phyloP scores from a whole-genome alignment of 2,329 filamentous ascomycete genomes.

The Westerdykella ornata region DNA sequence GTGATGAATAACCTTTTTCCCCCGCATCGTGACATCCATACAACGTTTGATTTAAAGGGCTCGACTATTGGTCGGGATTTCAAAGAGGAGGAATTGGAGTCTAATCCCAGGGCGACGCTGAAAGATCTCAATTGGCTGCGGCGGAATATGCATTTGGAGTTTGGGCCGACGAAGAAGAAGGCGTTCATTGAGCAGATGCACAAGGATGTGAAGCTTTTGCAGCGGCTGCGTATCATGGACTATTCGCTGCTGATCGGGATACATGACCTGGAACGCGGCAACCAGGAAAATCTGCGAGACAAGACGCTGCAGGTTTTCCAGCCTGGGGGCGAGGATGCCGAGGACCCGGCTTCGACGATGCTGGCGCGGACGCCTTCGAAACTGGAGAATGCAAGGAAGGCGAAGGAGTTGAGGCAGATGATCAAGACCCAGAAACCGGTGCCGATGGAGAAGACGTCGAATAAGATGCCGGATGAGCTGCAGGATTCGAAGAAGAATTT shows the following conservation, averaged over 20 bases:
- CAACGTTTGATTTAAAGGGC: slow-evolving; percentile 94
- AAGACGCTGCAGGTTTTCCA: slow-evolving; percentile 94
- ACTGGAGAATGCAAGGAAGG: slow-evolving; percentile 83
- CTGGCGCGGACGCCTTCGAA: slow-evolving; percentile 89
- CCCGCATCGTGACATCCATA: slow-evolving; percentile 92
- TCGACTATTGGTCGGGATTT: slow-evolving; percentile 92
- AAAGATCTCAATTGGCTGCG: slow-evolving; percentile 97
- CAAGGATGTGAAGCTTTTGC: slow-evolving; percentile 76
- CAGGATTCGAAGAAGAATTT: slow-evolving; percentile 60
- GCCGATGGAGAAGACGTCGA: slow-evolving; percentile 77
- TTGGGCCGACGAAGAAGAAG: slow-evolving; percentile 81
- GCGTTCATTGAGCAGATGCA: slow-evolving; percentile 85
- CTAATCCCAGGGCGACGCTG: slow-evolving; percentile 84
- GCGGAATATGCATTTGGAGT: slow-evolving; percentile 74
- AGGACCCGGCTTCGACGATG: slow-evolving; percentile 51
- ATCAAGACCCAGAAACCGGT: slow-evolving; percentile 89
- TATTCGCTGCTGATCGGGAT: slow-evolving; percentile 94
- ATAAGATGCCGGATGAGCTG: slow-evolving; percentile 85
- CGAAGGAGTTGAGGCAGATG: slow-evolving; percentile 81
- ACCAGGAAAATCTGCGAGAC: slow-evolving; percentile 84
- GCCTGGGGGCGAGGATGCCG: slow-evolving; percentile 62
- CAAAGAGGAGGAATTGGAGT: slow-evolving; percentile 75
- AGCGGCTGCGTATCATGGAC: slow-evolving; percentile 94
- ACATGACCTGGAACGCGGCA: slow-evolving; percentile 83
- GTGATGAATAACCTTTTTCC: slow-evolving; percentile 99